phyloP scores from a whole-genome alignment of 495 filamentous ascomycete species.

The Neurospora sp. region DNA sequence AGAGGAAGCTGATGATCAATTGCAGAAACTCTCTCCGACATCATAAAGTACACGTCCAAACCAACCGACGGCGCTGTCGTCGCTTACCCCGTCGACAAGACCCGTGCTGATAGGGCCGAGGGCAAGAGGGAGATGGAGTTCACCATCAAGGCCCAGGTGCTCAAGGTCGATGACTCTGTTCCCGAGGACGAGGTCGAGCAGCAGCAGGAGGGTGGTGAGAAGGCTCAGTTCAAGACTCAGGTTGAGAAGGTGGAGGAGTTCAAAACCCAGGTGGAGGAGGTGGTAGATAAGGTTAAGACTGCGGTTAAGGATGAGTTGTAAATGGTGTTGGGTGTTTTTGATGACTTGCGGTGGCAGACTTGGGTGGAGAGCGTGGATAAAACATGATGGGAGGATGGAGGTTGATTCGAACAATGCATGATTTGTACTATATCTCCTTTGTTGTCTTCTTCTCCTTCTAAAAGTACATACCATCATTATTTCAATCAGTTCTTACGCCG shows the following conservation, averaged over 20 bases:
- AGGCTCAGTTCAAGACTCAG: background rate
- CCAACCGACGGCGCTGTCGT: slow-evolving; percentile 20
- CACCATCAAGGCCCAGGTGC: slow-evolving; percentile 18
- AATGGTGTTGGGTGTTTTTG: background rate
- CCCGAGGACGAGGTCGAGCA: background rate
- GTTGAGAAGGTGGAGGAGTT: background rate
- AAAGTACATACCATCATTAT: background rate
- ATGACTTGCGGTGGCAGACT: background rate
- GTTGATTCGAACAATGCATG: background rate
- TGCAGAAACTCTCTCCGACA: slow-evolving; percentile 18
- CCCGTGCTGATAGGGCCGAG: slow-evolving; percentile 6
- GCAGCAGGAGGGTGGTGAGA: background rate
- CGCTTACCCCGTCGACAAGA: slow-evolving; percentile 20
- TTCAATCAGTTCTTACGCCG: background rate
- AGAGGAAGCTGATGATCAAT: background rate
- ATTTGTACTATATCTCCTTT: background rate
- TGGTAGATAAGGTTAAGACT: background rate
- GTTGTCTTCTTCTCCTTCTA: background rate
- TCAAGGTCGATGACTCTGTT: slow-evolving; percentile 8
- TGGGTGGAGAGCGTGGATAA: background rate
- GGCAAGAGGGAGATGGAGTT: slow-evolving; percentile 20
- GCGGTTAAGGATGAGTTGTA: background rate
- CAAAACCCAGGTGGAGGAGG: background rate
- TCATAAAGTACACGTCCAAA: slow-evolving; percentile 19
- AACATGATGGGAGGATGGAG: background rate